Percentiles rank a stretch among this genome's conserved stretches.
Evolutionary conservation across 73 alveolate species (phyloP).

Genomic region (Tetrahymena malaccensis): DNA sequence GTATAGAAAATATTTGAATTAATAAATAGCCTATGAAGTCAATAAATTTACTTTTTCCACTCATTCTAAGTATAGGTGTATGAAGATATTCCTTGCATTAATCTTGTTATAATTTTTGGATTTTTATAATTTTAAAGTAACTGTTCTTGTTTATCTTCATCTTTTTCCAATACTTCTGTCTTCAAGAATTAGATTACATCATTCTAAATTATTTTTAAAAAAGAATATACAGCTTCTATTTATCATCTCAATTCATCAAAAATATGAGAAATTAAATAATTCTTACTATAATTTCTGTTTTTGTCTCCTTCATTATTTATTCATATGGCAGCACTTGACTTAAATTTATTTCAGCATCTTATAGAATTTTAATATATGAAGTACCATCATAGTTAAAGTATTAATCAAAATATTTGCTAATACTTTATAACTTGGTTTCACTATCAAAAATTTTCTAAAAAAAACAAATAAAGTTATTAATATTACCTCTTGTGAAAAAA

Average conservation of each 20-base stretch:
- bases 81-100: constrained; percentile 11
- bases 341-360: not conserved
- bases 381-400: constrained; percentile 4
- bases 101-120: constrained; percentile 16
- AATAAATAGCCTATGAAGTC: not conserved
- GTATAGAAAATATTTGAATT: not conserved
- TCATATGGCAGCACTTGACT: constrained; percentile 14
- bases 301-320: not conserved
- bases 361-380: not conserved
- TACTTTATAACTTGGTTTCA: not conserved
- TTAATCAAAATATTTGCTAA: constrained; percentile 1
- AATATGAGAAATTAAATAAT: not conserved
- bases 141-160: not conserved
- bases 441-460: not conserved
- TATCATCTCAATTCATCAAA: no score
- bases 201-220: not conserved
- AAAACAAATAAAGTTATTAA: not conserved
- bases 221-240: not conserved
- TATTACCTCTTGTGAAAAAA: not conserved
- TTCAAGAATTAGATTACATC: not conserved
- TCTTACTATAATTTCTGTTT: not conserved
- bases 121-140: not conserved
- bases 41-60: not conserved
- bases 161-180: constrained; percentile 1
- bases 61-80: constrained; percentile 8